Conservation (phyloP, 257 asterid species). For the Petunia secreta region DNA sequence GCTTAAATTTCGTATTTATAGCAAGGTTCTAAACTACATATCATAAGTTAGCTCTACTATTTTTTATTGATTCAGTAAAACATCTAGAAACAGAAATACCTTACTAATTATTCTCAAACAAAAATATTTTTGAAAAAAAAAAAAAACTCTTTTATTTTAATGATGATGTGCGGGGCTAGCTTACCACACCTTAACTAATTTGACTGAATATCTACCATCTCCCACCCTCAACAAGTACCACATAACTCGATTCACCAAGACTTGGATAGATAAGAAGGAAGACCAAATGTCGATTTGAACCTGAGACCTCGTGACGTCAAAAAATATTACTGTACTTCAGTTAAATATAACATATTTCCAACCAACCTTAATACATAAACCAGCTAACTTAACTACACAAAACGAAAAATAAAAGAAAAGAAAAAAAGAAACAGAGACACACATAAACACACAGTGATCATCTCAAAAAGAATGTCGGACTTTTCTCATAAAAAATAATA, state of each 20-base stretch:
- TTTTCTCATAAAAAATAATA: neutral
- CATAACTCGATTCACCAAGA: no score
- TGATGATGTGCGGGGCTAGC: no score
- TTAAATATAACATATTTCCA: neutral
- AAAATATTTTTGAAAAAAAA: neutral
- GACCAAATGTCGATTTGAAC: no score
- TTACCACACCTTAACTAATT: no score
- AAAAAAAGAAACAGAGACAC: neutral
- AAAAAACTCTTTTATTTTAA: no score
- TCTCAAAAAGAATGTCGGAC: conserved; percentile 9
- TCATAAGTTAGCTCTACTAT: neutral
- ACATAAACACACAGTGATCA: neutral
- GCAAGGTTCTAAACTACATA: no score
- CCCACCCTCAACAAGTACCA: no score
- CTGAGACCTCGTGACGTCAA: neutral
- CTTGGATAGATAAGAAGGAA: no score
- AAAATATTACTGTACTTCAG: neutral
- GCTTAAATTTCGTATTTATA: no score
- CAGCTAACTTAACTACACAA: no score
- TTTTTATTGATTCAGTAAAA: neutral
- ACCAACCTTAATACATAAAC: no score
- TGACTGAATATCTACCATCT: no score
- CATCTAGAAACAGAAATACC: neutral
- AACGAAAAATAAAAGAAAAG: neutral
- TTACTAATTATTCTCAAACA: neutral